Evolutionary conservation across 2,329 filamentous ascomycete species (phyloP).

Genomic region (Fusarium foetens): DNA sequence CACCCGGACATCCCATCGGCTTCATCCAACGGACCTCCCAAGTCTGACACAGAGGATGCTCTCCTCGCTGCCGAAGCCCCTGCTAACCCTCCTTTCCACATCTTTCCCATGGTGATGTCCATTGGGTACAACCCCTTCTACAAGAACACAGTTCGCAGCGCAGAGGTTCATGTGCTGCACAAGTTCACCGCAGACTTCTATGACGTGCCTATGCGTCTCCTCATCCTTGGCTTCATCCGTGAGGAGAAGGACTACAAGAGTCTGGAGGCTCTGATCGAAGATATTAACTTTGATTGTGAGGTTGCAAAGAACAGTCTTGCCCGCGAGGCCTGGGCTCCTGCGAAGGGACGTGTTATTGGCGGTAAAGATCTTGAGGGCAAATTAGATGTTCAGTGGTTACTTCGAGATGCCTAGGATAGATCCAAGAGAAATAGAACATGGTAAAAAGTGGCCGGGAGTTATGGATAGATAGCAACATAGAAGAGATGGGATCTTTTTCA

Average conservation of each 20-base stretch:
- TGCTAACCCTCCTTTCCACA: constrained; percentile 46
- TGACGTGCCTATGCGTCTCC: constrained; percentile 78
- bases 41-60: constrained; percentile 25
- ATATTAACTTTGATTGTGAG: constrained; percentile 89
- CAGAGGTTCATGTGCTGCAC: constrained; percentile 91
- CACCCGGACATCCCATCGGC: constrained; percentile 55
- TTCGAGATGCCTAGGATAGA: constrained; percentile 41
- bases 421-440: background rate
- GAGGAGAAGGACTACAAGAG: constrained; percentile 89
- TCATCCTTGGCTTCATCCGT: constrained; percentile 88
- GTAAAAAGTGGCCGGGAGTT: constrained; percentile 36
- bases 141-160: constrained; percentile 86
- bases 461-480: constrained; percentile 37
- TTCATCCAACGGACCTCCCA: constrained; percentile 9
- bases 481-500: constrained; percentile 15
- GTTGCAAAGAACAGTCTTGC: constrained; percentile 80
- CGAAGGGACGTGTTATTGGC: constrained; percentile 49
- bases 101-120: constrained; percentile 91
- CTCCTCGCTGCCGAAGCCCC: constrained; percentile 22
- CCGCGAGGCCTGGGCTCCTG: constrained; percentile 68
- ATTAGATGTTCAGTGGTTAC: constrained; percentile 55
- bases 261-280: constrained; percentile 83
- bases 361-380: constrained; percentile 44
- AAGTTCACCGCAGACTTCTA: constrained; percentile 86
- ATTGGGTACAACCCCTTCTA: constrained; percentile 99